These are phyloP conservation scores for Fusarium euwallaceae DNA, from an alignment of 2,329 filamentous ascomycete genomes.

Conservation along the genomic window DNA sequence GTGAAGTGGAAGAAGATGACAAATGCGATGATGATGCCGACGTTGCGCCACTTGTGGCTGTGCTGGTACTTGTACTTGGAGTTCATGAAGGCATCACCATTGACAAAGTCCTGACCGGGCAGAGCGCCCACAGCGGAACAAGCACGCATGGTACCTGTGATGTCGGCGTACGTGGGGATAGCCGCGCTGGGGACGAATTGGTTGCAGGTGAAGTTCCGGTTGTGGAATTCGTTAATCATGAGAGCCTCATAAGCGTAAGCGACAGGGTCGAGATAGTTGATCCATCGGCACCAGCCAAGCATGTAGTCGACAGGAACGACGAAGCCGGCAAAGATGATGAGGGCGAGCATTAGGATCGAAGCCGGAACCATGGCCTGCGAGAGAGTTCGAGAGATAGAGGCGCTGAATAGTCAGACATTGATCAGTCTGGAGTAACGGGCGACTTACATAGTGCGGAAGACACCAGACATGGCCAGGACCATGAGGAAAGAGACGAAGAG, in stretches of 20 bases:
- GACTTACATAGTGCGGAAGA: slow-evolving; percentile 61
- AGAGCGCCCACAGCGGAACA: slow-evolving; percentile 64
- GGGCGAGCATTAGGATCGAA: slow-evolving; percentile 53
- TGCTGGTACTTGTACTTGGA: slow-evolving; percentile 62
- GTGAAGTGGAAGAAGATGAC: slow-evolving; percentile 60
- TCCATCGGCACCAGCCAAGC: slow-evolving; percentile 77
- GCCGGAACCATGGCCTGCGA: slow-evolving; percentile 60
- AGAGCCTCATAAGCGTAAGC: slow-evolving; percentile 76
- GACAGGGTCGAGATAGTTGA: slow-evolving; percentile 75
- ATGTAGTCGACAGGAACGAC: slow-evolving; percentile 60
- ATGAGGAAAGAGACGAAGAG: slow-evolving; percentile 62
- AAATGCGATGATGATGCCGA: slow-evolving; percentile 69
- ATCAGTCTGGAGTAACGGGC: rapidly evolving
- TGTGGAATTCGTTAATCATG: slow-evolving; percentile 75
- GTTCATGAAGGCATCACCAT: slow-evolving; percentile 62
- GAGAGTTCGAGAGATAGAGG: slow-evolving; percentile 65
- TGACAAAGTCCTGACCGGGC: slow-evolving; percentile 58
- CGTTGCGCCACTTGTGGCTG: slow-evolving; percentile 67
- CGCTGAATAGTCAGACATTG: slow-evolving; percentile 20
- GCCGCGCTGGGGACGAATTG: slow-evolving; percentile 43
- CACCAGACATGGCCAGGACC: slow-evolving; percentile 73
- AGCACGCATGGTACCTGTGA: slow-evolving; percentile 50
- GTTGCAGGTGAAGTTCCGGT: slow-evolving; percentile 46
- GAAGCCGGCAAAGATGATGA: slow-evolving; percentile 64
- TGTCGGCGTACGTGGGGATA: slow-evolving; percentile 48